These are phyloP conservation scores for Volvariella volvacea DNA, from an alignment of 1,284 basidiomycete species.

Conservation along the genomic window DNA sequence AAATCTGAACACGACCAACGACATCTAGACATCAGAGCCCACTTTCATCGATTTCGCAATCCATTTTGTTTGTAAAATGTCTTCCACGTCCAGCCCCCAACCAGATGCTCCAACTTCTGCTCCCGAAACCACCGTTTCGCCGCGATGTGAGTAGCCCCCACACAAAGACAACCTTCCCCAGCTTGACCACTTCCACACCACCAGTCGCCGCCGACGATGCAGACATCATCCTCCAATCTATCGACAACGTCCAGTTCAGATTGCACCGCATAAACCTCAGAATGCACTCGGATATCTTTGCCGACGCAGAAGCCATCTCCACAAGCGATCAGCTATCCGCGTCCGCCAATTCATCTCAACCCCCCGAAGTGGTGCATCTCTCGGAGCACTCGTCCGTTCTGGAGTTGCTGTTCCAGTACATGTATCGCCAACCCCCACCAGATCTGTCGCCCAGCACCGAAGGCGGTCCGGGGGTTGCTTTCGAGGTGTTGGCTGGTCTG, in stretches of 20 bases:
- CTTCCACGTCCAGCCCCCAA: no score
- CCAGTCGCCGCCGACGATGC: conserved; percentile 9
- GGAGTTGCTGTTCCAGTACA: conserved; percentile 11
- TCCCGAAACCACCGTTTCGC: no score
- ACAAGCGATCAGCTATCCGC: no score
- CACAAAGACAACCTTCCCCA: no score
- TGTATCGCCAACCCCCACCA: conserved; percentile 12
- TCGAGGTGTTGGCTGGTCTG: conserved; percentile 8
- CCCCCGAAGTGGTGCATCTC: conserved; percentile 8
- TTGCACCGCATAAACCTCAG: conserved; percentile 12
- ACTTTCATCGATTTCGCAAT: no score
- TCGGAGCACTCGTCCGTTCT: conserved; percentile 7
- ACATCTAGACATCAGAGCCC: no score
- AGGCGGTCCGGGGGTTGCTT: conserved; percentile 4
- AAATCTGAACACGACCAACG: no score
- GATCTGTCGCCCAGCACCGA: conserved; percentile 1
- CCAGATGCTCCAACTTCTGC: no score
- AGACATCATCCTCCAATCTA: conserved; percentile 9
- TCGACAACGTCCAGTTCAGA: conserved; percentile 8
- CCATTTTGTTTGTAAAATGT: no score
- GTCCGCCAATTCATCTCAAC: background rate
- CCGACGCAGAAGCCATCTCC: background rate
- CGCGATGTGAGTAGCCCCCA: no score
- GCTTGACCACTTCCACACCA: background rate
- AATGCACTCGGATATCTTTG: conserved; percentile 1